phyloP scores from a whole-genome alignment of 2,329 filamentous ascomycete species.

The Coniochaeta pulveracea region DNA sequence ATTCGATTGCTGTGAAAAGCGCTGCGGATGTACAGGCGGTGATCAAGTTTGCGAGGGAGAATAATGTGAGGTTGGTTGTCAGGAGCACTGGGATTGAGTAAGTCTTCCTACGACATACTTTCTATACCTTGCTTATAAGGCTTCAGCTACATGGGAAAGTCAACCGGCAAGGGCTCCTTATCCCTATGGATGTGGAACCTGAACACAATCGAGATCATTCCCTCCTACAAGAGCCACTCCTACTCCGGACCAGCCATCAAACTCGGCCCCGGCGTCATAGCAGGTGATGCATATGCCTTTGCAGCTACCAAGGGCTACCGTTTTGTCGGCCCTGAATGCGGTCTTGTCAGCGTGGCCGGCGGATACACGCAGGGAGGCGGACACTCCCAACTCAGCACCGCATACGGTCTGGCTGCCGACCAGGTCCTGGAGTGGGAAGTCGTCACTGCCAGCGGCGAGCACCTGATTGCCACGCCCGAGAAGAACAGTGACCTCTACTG shows the following conservation, averaged over 20 bases:
- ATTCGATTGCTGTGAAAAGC: no score
- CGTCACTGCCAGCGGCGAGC: conserved; percentile 36
- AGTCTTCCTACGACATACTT: no score
- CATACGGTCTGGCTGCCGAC: conserved; percentile 48
- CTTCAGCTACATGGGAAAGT: conserved; percentile 1
- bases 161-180: background rate
- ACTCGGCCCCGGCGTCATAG: background rate
- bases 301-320: conserved; percentile 19
- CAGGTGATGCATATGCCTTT: background rate
- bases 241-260: conserved; percentile 1
- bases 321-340: conserved; percentile 35
- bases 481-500: conserved; percentile 49
- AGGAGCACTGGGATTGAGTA: no score
- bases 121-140: no score
- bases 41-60: no score
- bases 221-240: background rate
- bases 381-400: conserved; percentile 38
- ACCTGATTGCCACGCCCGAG: conserved; percentile 32
- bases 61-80: no score
- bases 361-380: conserved; percentile 52
- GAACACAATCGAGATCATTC: background rate
- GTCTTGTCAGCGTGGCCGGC: conserved; percentile 45
- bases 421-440: conserved; percentile 45
- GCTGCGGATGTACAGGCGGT: no score
- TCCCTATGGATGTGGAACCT: background rate